Conservation (phyloP, 2,329 filamentous ascomycete genomes). For the Microdochium bolleyi region DNA sequence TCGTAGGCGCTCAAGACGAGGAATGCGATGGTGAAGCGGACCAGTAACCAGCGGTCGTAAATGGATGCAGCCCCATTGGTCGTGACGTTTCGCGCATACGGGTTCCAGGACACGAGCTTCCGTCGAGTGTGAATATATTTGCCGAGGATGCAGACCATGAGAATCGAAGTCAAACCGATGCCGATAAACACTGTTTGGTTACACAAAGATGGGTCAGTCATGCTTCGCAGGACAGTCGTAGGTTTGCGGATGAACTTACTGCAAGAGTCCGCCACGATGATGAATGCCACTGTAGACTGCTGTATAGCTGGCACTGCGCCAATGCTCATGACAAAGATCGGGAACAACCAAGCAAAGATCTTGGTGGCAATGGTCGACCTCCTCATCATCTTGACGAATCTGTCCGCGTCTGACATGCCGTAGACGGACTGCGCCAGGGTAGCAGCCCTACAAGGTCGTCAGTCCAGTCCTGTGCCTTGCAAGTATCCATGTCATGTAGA, state of each 20-base stretch:
- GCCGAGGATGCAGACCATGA: constrained; percentile 25
- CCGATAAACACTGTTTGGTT: constrained; percentile 25
- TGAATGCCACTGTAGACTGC: constrained; percentile 16
- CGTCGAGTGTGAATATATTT: constrained; percentile 29
- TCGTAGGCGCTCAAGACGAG: constrained; percentile 24
- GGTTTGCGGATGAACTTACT: constrained; percentile 18
- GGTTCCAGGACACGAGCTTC: constrained; percentile 16
- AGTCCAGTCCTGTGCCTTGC: background rate
- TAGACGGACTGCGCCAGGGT: constrained; percentile 26
- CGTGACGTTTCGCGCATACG: constrained; percentile 7
- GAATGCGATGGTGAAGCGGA: constrained; percentile 27
- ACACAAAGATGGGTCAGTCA: background rate
- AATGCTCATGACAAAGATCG: constrained; percentile 23
- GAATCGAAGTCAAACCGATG: constrained; percentile 19
- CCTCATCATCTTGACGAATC: constrained; percentile 16
- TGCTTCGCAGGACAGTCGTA: background rate
- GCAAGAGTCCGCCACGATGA: constrained; percentile 26
- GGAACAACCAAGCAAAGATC: constrained; percentile 23
- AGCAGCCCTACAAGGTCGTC: constrained; percentile 19
- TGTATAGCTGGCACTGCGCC: constrained; percentile 19
- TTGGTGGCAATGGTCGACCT: constrained; percentile 21
- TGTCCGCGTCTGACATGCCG: constrained; percentile 15
- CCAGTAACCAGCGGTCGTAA: constrained; percentile 29
- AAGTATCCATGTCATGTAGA: background rate
- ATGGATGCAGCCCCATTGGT: constrained; percentile 15